Evolutionary conservation across 768 basidiomycete genomes (phyloP), one percentile per base, ranked within the genome.

Genomic region (Podaxis rugospora): DNA sequence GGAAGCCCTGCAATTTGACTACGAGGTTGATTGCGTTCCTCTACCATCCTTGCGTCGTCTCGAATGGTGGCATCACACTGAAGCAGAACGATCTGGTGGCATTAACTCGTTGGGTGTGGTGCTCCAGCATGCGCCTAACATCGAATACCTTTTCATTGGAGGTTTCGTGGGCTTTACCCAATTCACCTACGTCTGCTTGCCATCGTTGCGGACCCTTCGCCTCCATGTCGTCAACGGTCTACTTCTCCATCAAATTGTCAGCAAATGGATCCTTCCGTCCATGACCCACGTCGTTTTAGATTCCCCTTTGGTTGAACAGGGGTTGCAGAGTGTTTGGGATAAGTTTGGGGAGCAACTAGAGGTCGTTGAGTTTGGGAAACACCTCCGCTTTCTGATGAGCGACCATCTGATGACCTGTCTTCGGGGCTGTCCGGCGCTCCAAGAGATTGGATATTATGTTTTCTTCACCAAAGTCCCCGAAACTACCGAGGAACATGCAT

Each of bases 21-120:
- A 81, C 66, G 81, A 83, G 59, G 77, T 79, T 9, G 76, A 76
- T 13, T 74, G 71, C 57, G 70, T 84, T 2, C 67, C 78, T 3
- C 63, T 88, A 13, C 72, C 76, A 21, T 80, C 81, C 21, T 74
- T 90, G 42, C 81, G 79, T 47, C 82, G 86, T 27, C 77, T 90
- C 32, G 87, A 89, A 52, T 89, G 87, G 86, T 88, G 85, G 84
- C 80, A 88, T 66, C 69, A 82, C 64, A 74, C 68, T 28, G 79
- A 78, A 39, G 87, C 87, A 21, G 81, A 83, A 40, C 78, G 83
- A 49, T 78, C 83, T 16, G 87, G 87, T 1, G 88, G 87, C 5
- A 83, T 89, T 62, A 89, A 89, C 70, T 84, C 81, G 5, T 72
- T 90, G 44, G 66, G 68, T 2, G 71, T 79, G 55, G 83, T 87